Evolutionary conservation across 768 basidiomycete genomes (phyloP).

Genomic region (Suillus subalutaceus): DNA sequence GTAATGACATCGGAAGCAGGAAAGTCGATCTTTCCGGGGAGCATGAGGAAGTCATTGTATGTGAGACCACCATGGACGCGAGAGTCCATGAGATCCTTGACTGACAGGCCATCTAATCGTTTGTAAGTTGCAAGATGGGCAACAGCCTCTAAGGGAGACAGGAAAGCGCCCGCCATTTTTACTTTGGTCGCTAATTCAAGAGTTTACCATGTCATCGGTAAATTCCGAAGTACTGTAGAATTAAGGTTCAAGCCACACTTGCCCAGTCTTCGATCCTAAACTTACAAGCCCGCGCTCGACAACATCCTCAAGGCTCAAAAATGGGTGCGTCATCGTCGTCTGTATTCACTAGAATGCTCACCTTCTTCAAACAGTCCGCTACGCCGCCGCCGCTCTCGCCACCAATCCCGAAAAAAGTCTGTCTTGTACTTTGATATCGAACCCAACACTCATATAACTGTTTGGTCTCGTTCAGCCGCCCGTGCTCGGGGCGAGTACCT

Average conservation of each 20-base stretch:
- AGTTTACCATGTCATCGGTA: constrained; percentile 17
- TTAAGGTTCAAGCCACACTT: constrained; percentile 37
- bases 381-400: constrained; percentile 85
- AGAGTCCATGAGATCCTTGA: constrained; percentile 86
- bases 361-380: constrained; percentile 69
- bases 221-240: constrained; percentile 31
- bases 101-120: constrained; percentile 80
- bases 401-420: constrained; percentile 95
- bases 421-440: constrained; percentile 31
- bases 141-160: constrained; percentile 74
- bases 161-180: constrained; percentile 38
- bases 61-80: constrained; percentile 87
- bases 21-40: constrained; percentile 97
- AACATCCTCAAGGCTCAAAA: constrained; percentile 47
- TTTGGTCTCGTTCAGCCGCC: constrained; percentile 59
- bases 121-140: constrained; percentile 76
- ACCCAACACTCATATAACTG: constrained; percentile 16
- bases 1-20: constrained; percentile 76
- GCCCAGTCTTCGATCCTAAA: constrained; percentile 57
- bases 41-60: constrained; percentile 94
- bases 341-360: constrained; percentile 11
- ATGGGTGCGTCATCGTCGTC: constrained; percentile 57
- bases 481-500: constrained; percentile 95
- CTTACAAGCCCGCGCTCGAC: constrained; percentile 44
- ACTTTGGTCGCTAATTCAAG: neutral